Conservation (phyloP, 148 eudicot genomes). For the Persicaria tinctoria region DNA sequence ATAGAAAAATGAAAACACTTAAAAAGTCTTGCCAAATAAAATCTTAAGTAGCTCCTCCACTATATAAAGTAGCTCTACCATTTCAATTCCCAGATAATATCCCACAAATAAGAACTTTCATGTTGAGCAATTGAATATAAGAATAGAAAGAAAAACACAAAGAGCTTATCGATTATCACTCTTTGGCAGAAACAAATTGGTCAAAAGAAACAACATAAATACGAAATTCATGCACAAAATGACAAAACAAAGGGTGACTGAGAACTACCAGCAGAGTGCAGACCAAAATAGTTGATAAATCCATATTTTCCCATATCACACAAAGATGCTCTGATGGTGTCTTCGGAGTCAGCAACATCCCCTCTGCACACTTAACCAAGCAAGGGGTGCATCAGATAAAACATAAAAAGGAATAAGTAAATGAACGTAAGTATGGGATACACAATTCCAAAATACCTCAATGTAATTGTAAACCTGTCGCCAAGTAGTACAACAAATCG, state of each 20-base stretch:
- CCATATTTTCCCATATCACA: constrained; percentile 72
- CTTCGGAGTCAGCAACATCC: constrained; percentile 71
- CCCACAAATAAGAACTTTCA: no score
- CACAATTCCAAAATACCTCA: constrained; percentile 41
- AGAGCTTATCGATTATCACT: background rate
- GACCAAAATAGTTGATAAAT: constrained; percentile 88
- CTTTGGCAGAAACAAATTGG: background rate
- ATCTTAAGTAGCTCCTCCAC: no score
- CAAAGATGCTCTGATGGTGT: constrained; percentile 63
- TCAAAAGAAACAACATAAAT: background rate
- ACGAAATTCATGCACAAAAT: constrained; percentile 5
- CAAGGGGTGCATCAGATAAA: constrained; percentile 8
- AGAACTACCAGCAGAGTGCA: constrained; percentile 46
- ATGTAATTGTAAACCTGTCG: constrained; percentile 73
- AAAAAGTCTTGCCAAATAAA: no score
- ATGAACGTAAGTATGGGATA: background rate
- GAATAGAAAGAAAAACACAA: background rate
- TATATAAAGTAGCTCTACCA: no score
- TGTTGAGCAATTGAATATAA: background rate
- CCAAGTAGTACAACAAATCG: constrained; percentile 46
- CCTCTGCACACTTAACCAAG: constrained; percentile 43
- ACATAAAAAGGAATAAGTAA: background rate
- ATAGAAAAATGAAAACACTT: no score
- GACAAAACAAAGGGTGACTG: background rate
- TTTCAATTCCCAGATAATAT: no score